Conservation (phyloP, 306 rosid species). For the Corylus heterophylla region DNA sequence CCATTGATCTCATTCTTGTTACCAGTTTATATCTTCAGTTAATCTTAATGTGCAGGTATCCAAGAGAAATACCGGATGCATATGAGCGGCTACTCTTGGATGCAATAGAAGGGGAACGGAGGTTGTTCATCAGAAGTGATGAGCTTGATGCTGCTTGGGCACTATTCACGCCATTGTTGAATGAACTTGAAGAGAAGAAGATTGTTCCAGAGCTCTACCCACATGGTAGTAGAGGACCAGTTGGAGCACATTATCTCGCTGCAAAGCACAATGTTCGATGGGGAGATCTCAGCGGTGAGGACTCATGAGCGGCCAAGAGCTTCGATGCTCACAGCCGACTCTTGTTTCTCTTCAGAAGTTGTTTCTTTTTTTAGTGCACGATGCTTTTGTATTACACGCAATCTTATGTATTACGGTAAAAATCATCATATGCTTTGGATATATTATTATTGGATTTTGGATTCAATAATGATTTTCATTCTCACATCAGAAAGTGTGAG, state of each 20-base stretch:
- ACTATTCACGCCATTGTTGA: constrained; percentile 83
- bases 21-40: neutral
- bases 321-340: neutral
- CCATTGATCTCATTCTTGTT: neutral
- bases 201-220: constrained; percentile 95
- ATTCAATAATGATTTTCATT: too few species aligned
- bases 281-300: constrained; percentile 75
- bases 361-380: neutral
- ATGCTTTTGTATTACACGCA: neutral
- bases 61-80: constrained; percentile 89
- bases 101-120: constrained; percentile 91
- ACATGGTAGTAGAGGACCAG: constrained; percentile 91
- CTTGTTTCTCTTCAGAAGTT: neutral
- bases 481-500: too few species aligned
- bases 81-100: constrained; percentile 90
- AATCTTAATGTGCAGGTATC: constrained; percentile 56
- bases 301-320: constrained; percentile 30
- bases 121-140: constrained; percentile 92
- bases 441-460: too few species aligned
- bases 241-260: constrained; percentile 95
- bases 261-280: constrained; percentile 85
- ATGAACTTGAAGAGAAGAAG: constrained; percentile 83
- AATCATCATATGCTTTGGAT: too few species aligned
- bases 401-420: too few species aligned
- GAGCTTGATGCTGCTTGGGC: constrained; percentile 97